Evolutionary conservation across 768 basidiomycete genomes (phyloP).

Genomic region (Mycena crocata): DNA sequence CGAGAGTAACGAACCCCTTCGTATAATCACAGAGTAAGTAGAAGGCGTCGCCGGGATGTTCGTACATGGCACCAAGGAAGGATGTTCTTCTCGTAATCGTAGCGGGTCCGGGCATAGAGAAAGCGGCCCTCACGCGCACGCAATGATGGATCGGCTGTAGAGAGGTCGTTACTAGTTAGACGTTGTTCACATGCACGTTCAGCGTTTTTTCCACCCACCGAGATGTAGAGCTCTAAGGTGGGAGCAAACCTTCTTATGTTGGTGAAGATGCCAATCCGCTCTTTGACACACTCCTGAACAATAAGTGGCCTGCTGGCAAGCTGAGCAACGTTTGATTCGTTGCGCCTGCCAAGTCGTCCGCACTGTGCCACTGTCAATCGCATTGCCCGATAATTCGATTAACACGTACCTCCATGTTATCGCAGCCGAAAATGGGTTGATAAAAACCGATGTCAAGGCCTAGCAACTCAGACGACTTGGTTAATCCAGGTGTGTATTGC

Average conservation of each 20-base stretch:
- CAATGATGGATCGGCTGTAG: neutral
- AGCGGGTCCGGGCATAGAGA: neutral
- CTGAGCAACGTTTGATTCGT: slow-evolving; percentile 1
- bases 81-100: neutral
- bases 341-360: neutral
- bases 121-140: neutral
- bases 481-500: too few relatives aligned
- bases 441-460: too few relatives aligned
- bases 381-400: too few relatives aligned
- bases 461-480: too few relatives aligned
- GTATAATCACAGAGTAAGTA: slow-evolving; percentile 13
- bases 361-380: too few relatives aligned
- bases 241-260: neutral
- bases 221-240: neutral
- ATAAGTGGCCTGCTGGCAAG: neutral
- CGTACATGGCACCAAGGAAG: neutral
- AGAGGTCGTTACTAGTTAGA: too few relatives aligned
- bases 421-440: neutral
- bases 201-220: neutral
- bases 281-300: neutral
- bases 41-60: neutral
- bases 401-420: slow-evolving; percentile 10
- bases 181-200: too few relatives aligned
- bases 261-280: neutral
- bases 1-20: neutral